A percentile compares a stretch with the other conserved stretches of the same genome.
Evolutionary conservation across 495 filamentous ascomycete genomes (phyloP).

Genomic region (Achaetomiella virescens): DNA sequence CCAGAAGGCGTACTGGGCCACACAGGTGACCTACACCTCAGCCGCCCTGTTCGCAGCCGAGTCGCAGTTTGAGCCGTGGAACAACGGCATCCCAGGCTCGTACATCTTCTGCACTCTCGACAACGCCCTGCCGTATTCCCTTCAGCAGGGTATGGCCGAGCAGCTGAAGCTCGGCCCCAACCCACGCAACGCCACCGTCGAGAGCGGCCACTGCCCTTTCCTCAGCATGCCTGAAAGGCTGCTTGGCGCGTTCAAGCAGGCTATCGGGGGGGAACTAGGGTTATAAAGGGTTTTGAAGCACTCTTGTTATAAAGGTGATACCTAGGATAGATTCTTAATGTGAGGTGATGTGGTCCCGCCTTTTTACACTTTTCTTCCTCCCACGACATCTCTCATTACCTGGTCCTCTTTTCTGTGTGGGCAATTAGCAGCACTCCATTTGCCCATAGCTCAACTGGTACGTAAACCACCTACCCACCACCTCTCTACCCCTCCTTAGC

Average conservation of each 20-base stretch:
- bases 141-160: slow-evolving; percentile 4
- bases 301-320: background rate
- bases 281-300: background rate
- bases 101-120: slow-evolving; percentile 5
- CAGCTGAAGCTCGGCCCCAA: background rate
- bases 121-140: slow-evolving; percentile 1
- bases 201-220: slow-evolving; percentile 3
- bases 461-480: too few relatives aligned
- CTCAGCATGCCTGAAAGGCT: background rate
- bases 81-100: slow-evolving; percentile 5
- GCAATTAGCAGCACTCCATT: too few relatives aligned
- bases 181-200: background rate
- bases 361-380: too few relatives aligned
- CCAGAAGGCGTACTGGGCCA: background rate
- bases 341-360: too few relatives aligned
- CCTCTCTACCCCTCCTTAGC: too few relatives aligned
- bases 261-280: background rate
- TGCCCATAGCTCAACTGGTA: too few relatives aligned
- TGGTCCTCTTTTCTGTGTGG: too few relatives aligned
- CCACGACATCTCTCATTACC: too few relatives aligned
- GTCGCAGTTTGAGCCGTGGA: slow-evolving; percentile 5
- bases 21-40: slow-evolving; percentile 4
- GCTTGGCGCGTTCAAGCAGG: slow-evolving; percentile 1
- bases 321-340: too few relatives aligned
- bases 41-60: background rate